A percentile compares a stretch with the other conserved stretches of the same genome.
Evolutionary conservation across 2,329 filamentous ascomycete genomes (phyloP).

Genomic region (Aspergillus tubingensis): DNA sequence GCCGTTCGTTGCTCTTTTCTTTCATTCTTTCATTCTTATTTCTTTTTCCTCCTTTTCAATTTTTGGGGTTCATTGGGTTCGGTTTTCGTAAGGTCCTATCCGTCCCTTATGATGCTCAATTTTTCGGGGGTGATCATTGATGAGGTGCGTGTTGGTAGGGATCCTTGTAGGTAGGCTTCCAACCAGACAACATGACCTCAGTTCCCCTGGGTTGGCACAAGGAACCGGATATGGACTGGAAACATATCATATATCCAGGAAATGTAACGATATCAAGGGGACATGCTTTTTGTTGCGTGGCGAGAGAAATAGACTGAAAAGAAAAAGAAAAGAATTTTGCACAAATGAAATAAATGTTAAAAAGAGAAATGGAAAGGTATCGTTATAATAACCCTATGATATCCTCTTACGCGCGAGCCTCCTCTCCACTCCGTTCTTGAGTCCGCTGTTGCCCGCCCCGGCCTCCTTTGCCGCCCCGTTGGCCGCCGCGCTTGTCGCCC

Average conservation of each 20-base stretch:
- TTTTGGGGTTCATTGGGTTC: neutral
- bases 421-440: conserved; percentile 41
- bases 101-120: too few species aligned
- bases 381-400: conserved; percentile 22
- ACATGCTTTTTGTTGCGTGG: too few species aligned
- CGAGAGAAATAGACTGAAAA: conserved; percentile 8
- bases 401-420: conserved; percentile 38
- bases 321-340: conserved; percentile 10
- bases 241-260: too few species aligned
- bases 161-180: too few species aligned
- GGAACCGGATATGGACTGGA: too few species aligned
- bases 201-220: too few species aligned
- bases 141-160: too few species aligned
- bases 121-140: too few species aligned
- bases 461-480: conserved; percentile 48
- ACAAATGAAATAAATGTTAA: conserved; percentile 6
- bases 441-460: conserved; percentile 41
- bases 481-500: conserved; percentile 38
- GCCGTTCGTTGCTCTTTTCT: conserved; percentile 31
- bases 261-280: neutral
- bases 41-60: neutral
- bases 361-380: conserved; percentile 24
- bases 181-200: too few species aligned
- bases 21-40: conserved; percentile 18
- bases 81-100: neutral